Evolutionary conservation across 2,329 filamentous ascomycete species (phyloP).

Genomic region (Niveomyces coronatus): DNA sequence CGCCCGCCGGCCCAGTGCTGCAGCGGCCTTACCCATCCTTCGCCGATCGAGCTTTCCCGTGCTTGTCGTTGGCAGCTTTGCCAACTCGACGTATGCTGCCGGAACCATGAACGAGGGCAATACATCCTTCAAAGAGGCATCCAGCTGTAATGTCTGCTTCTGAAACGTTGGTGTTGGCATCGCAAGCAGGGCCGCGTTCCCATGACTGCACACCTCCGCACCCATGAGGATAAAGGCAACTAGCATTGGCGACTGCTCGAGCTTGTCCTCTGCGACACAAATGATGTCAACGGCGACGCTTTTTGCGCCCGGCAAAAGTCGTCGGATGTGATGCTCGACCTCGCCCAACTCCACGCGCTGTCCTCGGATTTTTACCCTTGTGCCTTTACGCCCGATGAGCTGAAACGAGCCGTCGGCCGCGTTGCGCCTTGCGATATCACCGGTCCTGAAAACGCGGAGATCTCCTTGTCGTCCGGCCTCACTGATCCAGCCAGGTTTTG

Average conservation of each 20-base stretch:
- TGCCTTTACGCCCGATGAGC: constrained; percentile 3
- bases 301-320: not conserved
- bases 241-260: not conserved
- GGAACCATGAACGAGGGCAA: constrained; percentile 2
- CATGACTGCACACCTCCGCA: not conserved
- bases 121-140: not conserved
- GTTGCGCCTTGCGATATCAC: not conserved
- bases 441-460: not conserved
- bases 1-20: not conserved
- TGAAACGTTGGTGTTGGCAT: not conserved
- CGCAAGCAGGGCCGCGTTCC: not conserved
- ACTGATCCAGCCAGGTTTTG: not conserved
- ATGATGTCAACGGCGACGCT: not conserved
- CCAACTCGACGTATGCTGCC: constrained; percentile 1
- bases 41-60: constrained; percentile 3
- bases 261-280: not conserved
- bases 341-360: constrained; percentile 3
- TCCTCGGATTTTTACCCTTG: constrained; percentile 2
- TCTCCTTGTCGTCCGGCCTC: not conserved
- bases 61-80: not conserved
- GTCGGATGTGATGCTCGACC: not conserved
- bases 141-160: not conserved
- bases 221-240: not conserved
- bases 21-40: not conserved
- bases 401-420: constrained; percentile 3